phyloP scores from a whole-genome alignment of 495 filamentous ascomycete genomes.

The Aspergillus indologenus region DNA sequence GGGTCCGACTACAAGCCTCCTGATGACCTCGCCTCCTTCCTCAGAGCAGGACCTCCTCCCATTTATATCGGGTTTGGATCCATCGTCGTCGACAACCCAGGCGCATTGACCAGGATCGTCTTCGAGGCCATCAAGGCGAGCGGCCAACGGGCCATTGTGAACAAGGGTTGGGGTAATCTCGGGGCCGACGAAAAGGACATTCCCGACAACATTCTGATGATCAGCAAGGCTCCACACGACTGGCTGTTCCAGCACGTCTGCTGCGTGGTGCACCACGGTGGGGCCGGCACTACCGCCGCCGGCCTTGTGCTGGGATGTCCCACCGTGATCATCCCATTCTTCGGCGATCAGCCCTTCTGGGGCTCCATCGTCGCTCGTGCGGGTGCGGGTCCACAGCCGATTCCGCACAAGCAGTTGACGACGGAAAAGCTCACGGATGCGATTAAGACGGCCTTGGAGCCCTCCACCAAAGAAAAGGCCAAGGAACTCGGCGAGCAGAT shows the following conservation, averaged over 20 bases:
- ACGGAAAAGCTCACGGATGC: constrained; percentile 58
- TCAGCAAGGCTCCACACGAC: constrained; percentile 77
- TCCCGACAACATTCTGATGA: constrained; percentile 62
- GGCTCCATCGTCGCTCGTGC: constrained; percentile 69
- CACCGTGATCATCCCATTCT: constrained; percentile 76
- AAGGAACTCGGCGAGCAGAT: constrained; percentile 57
- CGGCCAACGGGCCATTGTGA: constrained; percentile 71
- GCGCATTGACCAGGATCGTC: constrained; percentile 61
- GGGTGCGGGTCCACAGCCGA: constrained; percentile 68
- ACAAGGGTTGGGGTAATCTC: constrained; percentile 77
- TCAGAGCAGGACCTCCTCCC: constrained; percentile 63
- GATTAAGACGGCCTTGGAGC: constrained; percentile 54
- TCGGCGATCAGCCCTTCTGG: constrained; percentile 83
- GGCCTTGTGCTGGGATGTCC: constrained; percentile 65
- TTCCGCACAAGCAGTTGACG: constrained; percentile 67
- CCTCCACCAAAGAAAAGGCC: constrained; percentile 55
- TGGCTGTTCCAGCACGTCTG: constrained; percentile 76
- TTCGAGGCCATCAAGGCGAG: constrained; percentile 63
- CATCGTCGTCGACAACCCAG: constrained; percentile 75
- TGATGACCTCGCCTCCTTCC: constrained; percentile 58
- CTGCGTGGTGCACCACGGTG: constrained; percentile 75
- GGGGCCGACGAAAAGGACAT: constrained; percentile 58
- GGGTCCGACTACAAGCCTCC: constrained; percentile 63
- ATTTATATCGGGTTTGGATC: constrained; percentile 82
- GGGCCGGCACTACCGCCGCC: constrained; percentile 75